phyloP scores from a whole-genome alignment of 306 rosid genomes.

The Cicer judaicum region DNA sequence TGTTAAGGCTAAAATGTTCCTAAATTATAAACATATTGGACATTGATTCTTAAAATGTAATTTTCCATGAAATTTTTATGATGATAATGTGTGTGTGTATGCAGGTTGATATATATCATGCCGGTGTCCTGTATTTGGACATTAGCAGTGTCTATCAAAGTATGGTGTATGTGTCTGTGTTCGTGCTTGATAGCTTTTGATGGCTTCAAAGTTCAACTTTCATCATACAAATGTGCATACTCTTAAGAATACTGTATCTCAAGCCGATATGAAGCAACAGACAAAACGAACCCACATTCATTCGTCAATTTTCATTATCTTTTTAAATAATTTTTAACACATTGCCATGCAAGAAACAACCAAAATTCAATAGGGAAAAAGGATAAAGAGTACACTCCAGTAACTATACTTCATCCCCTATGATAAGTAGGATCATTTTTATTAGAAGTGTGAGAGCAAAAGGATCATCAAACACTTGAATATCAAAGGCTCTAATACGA shows the following conservation, averaged over 20 bases:
- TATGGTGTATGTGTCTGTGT: not conserved
- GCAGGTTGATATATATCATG: not conserved
- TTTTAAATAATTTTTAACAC: constrained; percentile 3
- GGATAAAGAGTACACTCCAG: not conserved
- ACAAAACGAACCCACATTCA: not conserved
- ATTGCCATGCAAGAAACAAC: not conserved
- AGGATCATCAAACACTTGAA: not conserved
- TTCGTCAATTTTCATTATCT: constrained; percentile 10
- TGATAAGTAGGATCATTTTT: not conserved
- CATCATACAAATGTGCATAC: not conserved
- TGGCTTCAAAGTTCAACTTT: constrained; percentile 24
- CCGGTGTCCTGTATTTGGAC: not conserved
- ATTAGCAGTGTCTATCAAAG: not conserved
- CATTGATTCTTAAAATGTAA: constrained; percentile 22
- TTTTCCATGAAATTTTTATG: not conserved
- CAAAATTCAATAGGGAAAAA: not conserved
- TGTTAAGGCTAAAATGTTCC: constrained; percentile 10
- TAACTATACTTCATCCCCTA: not conserved
- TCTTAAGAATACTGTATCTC: not conserved
- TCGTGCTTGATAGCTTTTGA: not conserved
- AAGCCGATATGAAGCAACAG: not conserved
- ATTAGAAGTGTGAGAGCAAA: not conserved
- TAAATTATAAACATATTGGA: constrained; percentile 6
- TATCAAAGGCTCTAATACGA: not conserved
- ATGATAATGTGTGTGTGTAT: not conserved